Percentiles rank a stretch among this genome's conserved stretches.
Evolutionary conservation across 306 rosid species (phyloP).

Genomic region (Rosa lucieae): DNA sequence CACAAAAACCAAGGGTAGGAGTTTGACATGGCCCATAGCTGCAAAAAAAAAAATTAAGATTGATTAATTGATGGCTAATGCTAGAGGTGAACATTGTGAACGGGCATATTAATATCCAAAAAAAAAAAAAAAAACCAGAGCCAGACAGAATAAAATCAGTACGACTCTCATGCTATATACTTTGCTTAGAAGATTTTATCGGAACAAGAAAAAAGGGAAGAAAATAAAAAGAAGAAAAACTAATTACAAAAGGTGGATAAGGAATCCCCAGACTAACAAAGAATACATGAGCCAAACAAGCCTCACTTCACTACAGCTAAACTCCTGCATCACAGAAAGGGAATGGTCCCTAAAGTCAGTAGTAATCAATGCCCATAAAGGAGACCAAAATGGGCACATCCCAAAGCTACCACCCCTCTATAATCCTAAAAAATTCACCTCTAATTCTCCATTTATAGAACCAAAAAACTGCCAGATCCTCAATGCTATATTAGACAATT

Average conservation of each 20-base stretch:
- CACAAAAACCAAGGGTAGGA: constrained; percentile 96
- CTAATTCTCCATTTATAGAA: background rate
- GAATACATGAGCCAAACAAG: background rate
- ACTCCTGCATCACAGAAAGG: background rate
- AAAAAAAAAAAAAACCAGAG: background rate
- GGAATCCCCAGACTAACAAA: background rate
- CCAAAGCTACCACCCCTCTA: background rate
- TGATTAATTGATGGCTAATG: constrained; percentile 30
- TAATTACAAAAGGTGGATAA: background rate
- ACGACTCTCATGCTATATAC: background rate
- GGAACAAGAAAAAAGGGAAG: background rate
- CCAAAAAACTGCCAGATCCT: background rate
- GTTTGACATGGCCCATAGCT: constrained; percentile 99
- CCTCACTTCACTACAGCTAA: background rate
- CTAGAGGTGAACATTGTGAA: constrained; percentile 20
- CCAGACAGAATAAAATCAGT: background rate
- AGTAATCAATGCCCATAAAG: background rate
- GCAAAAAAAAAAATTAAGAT: constrained; percentile 44
- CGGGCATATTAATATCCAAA: too few relatives aligned
- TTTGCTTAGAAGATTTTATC: background rate
- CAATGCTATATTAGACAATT: background rate
- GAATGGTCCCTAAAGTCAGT: background rate
- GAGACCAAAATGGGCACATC: background rate
- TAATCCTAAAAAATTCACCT: background rate
- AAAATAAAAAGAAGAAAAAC: background rate